Base-by-base conservation (phyloP, 192 early-diverging fungal species). In the Haplosporangium gracile region DNA sequence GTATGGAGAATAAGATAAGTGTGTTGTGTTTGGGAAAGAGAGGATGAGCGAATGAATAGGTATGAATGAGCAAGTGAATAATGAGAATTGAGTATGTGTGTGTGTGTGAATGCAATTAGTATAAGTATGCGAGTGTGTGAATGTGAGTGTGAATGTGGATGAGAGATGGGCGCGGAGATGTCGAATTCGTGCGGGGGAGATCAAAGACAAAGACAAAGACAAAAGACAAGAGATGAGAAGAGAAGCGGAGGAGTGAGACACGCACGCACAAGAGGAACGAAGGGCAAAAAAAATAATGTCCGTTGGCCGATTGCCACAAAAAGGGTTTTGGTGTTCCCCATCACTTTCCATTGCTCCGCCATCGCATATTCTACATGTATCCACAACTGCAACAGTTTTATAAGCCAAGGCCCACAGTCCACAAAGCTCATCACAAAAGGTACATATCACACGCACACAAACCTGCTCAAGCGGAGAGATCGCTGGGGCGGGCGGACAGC, bases 181-280 rank as follows among this genome's bases (percentile, higher is more conserved):
- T 65, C 11, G 60, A 65, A 65, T 26, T 26, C 32, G 11, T 32
- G 60, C 11, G 60, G 60, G 60, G 10, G 60, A 32, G 49, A 51
- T 51, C 49, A 51, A 22, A 51, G 49, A 5, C 15, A 20, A 18
- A 49, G 47, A 47, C n/a, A 15, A 49, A 15, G 49, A 32, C 29
- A 29, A 10, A 13, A 3, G 4, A 10, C 32, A 13, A 63, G 10
- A 63, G 29, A 65, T 2, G 26, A 32, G 7, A n/a, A 65, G 29
- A 65, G 32, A 32, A 32, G 60, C 32, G 60, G 60, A 65, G 60
- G 60, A 32, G 29, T 65, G 60, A 65, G 60, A 65, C 60, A 63
- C n/a, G 13, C 13, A 45, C 36, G 2, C 36, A 36, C 36, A 10
- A 45, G 42, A 43, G 42, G 42, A 43, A 11, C 9, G 11, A 5